Evolutionary conservation across 495 filamentous ascomycete species (phyloP), one percentile per base, ranked within the genome.

Genomic region (Talaromyces proteolyticus): DNA sequence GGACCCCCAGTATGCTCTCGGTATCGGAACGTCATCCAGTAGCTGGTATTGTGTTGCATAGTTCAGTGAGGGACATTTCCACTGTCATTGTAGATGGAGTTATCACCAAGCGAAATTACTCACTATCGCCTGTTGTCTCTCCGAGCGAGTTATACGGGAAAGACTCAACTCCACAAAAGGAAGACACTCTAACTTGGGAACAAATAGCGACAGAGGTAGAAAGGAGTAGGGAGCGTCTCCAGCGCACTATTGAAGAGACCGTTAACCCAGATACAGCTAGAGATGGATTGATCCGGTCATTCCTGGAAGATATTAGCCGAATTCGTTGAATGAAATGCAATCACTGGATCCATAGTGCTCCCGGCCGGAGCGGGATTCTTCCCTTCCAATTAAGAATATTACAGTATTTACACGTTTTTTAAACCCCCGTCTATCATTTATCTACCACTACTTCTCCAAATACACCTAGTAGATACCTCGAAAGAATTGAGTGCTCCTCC

Each of bases 41-140:
- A 34, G 70, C 70, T 0, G 71, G 75, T 3, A 58, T 77, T 24
- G 64, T 78, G 7, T 46, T 74, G 36, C 74, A 77, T 57, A 62
- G 63, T 16, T 61, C 57, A 12, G 53, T 67, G 14, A 56, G 61
- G n/a, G 75, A 78, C 57, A 56, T 77, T 16, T 64, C 74, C 16
- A 67, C 54, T 10, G 75, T 77, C 24, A 70, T 78, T 55, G 66
- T 77, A 0, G 65, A 77, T 58, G 73, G 73, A 0, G 47, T 29
- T 29, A 12, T 29, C 26, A 29, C 26, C 26, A 29, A 29, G 26
- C 26, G 26, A 29, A 29, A 29, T 29, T 12, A 29, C 26, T 29
- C 12, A 29, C 26, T 29, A 29, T 29, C 26, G 26, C 5, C 5
- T 29, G 26, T 29, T 29, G 12, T 29, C 26, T 29, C 26, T 29